Base-by-base conservation (phyloP, 805 yeast genomes). In the Cyberlindnera nakhonratchasimensis region DNA sequence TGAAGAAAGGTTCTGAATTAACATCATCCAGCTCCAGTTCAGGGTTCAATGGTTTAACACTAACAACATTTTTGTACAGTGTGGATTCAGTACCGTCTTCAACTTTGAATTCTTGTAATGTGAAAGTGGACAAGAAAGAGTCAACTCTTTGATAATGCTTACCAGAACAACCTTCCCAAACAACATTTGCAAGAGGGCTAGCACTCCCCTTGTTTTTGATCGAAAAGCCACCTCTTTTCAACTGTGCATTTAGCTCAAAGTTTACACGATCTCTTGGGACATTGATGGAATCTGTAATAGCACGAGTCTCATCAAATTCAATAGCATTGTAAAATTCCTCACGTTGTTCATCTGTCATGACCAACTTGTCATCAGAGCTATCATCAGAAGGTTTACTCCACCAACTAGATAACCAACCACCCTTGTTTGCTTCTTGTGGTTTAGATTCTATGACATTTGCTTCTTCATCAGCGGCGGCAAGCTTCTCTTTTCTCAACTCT, bases 301-400 rank as follows among this genome's bases (percentile, higher is more conserved):
- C 68, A 37, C 74, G 69, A 17, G 70, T 63, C 47, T 90, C 96
- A 52, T 90, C 86, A 52, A 82, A 90, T 48, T 90, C 99, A 50
- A 93, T 90, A 0, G 97, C 95, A 46, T 87, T 95, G 57, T 88
- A 90, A 17, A 93, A 69, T 45, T 95, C 99, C 57, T 87, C 74
- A 48, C 86, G 74, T 57, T 93, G 96, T 51, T 89, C 96, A 12
- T 87, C 96, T 0, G 93, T 78, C 60, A 93, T 75, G 6, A 70
- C 67, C 21, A 80, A 59, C 2, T 70, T 66, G 8, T 66, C 59
- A 4, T 70, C 67, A 6, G 65, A 64, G 2, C 52, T 45, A 2
- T 54, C 55, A 3, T 58, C 55, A 3, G 60, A 36, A 4, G 52
- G 34, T 14, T 48, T 34, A 13, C 42, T 40, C 45, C 76, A 70